Percentiles rank a stretch among this genome's conserved stretches.
These are phyloP conservation scores for Sphagnum fallax DNA, from an alignment of 228 moss, liverwort and hornwort species.

Conservation along the genomic window DNA sequence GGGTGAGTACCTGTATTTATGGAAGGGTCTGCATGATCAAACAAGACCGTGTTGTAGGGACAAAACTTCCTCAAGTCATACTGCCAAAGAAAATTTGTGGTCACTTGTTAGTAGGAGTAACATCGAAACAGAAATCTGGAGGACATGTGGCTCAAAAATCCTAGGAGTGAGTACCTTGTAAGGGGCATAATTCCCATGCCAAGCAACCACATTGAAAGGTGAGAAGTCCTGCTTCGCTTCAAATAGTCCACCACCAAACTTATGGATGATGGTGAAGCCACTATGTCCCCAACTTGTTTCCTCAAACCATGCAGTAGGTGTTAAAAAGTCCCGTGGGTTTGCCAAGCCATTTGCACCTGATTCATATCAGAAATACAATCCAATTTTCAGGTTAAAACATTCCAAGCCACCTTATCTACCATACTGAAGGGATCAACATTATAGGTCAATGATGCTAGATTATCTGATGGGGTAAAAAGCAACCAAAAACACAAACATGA, in stretches of 20 bases:
- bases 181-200: conserved; percentile 95
- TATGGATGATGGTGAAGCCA: conserved; percentile 77
- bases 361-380: no score
- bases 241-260: conserved; percentile 88
- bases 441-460: no score
- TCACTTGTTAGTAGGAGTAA: no score
- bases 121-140: no score
- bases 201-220: conserved; percentile 95
- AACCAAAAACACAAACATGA: no score
- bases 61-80: conserved; percentile 89
- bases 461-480: no score
- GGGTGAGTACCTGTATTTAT: conserved; percentile 65
- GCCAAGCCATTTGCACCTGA: conserved; percentile 95
- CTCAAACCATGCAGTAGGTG: conserved; percentile 88
- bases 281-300: conserved; percentile 36
- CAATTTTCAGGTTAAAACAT: not conserved
- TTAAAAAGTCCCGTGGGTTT: conserved; percentile 80
- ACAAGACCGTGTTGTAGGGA: conserved; percentile 91
- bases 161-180: conserved; percentile 42
- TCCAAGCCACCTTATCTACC: not conserved
- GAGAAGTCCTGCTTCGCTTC: conserved; percentile 93
- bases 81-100: conserved; percentile 17
- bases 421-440: no score
- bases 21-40: conserved; percentile 93
- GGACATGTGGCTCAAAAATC: no score